Evolutionary conservation across 495 filamentous ascomycete species (phyloP).

Genomic region (Astrothelium subdiscretum): DNA sequence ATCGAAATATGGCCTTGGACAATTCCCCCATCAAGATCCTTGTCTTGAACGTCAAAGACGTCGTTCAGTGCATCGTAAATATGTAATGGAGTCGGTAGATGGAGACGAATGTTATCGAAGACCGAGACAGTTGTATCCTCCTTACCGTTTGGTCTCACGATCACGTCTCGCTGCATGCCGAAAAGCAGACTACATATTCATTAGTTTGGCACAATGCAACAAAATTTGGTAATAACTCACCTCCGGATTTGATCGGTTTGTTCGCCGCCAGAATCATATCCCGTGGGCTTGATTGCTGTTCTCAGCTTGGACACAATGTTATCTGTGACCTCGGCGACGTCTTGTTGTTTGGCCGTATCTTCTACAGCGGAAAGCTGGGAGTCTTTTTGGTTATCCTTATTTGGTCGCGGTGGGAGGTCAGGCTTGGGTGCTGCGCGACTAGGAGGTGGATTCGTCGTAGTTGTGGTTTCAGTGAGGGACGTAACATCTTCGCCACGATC

Average conservation of each 20-base stretch:
- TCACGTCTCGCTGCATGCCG: not conserved
- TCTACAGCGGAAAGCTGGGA: constrained; percentile 1
- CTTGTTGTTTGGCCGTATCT: constrained; percentile 57
- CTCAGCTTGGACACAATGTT: constrained; percentile 83
- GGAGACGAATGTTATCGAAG: not conserved
- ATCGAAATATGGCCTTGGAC: constrained; percentile 39
- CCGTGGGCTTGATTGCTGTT: constrained; percentile 63
- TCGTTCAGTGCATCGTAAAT: constrained; percentile 72
- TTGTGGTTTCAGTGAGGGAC: not conserved
- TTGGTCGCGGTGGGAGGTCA: not conserved
- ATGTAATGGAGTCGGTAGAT: constrained; percentile 31
- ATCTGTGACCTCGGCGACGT: constrained; percentile 90
- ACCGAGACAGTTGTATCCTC: not conserved
- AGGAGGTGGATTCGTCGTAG: not conserved
- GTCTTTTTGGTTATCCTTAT: not conserved
- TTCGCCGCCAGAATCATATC: constrained; percentile 50
- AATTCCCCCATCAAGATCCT: constrained; percentile 13
- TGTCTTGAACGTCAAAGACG: constrained; percentile 34
- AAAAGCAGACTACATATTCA: not conserved
- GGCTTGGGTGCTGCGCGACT: not conserved
- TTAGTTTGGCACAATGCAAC: not conserved
- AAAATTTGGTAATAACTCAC: not conserved
- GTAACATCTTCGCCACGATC: not conserved
- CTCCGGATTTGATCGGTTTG: constrained; percentile 54
- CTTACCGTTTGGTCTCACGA: not conserved